Base-by-base conservation (phyloP, 1,139 yeast species). In the Zygosaccharomyces sapae region DNA sequence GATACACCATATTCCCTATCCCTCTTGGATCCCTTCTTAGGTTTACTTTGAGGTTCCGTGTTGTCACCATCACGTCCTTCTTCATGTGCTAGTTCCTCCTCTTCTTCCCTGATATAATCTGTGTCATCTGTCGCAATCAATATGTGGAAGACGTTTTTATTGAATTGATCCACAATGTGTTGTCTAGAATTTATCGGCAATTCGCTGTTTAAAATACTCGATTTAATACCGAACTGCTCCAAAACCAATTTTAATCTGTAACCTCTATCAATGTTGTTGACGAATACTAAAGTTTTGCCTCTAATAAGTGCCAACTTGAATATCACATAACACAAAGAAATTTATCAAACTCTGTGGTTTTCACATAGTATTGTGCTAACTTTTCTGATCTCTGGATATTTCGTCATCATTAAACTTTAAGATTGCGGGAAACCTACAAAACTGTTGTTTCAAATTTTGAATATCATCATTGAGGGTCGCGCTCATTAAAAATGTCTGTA, bases 61-160 rank as follows among this genome's bases (percentile, higher is more conserved):
- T 52, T 56, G 6, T 41, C 55, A 10, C 51, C 53, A 27, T 53
- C 55, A 22, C 10, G 20, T 35, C 48, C 53, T 43, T 50, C 53
- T 39, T 44, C 48, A 8, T 51, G 48, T 7, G 55, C 53, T 2
- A 66, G 74, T 2, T 69, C 77, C 8, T 73, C 80, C 33, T 75
- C 81, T 41, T 75, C 82, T 47, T 76, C 80, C 46, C 70, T 75
- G 20, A 71, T 71, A 54, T 79, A 81, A 55, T 80, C 81, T 22
- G 88, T 79, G 61, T 89, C 97, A 67, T 94, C 99, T 1, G 98
- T 92, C 19, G 98, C 98, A 66, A 94, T 92, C 58, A 94, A 74
- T 53, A 94, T 71, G 59, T 81, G 80, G 70, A 89, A 92, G 5
- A 89, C 86, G 65, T 86, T 87, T 63, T 87, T 88, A 70, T 94